Evolutionary conservation across 2,329 filamentous ascomycete genomes (phyloP).

Genomic region (Ophiocordyceps camponoti-floridani): DNA sequence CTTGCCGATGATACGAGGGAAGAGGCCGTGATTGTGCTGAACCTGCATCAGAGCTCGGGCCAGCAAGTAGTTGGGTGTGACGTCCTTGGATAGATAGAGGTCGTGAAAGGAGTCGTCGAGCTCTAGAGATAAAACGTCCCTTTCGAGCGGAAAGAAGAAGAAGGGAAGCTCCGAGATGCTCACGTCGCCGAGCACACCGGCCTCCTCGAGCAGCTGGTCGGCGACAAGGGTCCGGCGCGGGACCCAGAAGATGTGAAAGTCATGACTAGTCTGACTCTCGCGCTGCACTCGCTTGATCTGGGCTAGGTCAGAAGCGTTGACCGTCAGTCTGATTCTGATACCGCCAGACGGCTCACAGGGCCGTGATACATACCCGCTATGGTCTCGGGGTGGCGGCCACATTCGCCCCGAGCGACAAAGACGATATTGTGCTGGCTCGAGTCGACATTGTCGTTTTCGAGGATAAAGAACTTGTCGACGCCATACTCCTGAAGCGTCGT

Average conservation of each 20-base stretch:
- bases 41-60: constrained; percentile 89
- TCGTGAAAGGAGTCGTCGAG: constrained; percentile 75
- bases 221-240: constrained; percentile 82
- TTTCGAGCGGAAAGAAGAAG: constrained; percentile 80
- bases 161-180: constrained; percentile 76
- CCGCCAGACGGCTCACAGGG: neutral
- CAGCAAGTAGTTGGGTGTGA: constrained; percentile 74
- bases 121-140: constrained; percentile 81
- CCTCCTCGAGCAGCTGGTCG: constrained; percentile 80
- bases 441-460: constrained; percentile 92
- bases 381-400: constrained; percentile 61
- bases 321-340: neutral
- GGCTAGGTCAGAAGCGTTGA: constrained; percentile 31
- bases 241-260: constrained; percentile 94
- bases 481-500: constrained; percentile 92
- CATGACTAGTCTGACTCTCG: constrained; percentile 78
- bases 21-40: constrained; percentile 80
- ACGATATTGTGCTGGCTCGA: constrained; percentile 88
- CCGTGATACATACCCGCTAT: constrained; percentile 59
- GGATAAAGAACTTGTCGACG: constrained; percentile 90
- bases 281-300: constrained; percentile 82
- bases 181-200: constrained; percentile 81
- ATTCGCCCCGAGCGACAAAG: constrained; percentile 84
- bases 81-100: constrained; percentile 77
- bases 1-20: constrained; percentile 87